Evolutionary conservation across 306 rosid genomes (phyloP), one percentile per base, ranked within the genome.

Genomic region (Cucumis sativus): DNA sequence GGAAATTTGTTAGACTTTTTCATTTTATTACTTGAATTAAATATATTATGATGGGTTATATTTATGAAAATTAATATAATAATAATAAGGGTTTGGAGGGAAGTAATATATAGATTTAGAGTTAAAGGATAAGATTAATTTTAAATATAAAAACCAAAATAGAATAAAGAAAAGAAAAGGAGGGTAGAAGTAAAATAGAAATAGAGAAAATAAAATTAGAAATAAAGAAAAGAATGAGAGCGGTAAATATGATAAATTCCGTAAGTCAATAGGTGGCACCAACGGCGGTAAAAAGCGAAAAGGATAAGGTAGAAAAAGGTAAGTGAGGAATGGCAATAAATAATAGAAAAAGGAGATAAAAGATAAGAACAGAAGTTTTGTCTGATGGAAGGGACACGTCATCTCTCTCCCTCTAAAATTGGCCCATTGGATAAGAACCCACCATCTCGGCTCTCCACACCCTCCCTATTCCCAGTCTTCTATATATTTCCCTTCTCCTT

Each of bases 371-470:
- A 39, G 13, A 16, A 4, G 2, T n/a, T n/a, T n/a, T 23, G 11
- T 45, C 45, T 56, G 39, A 12, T 60, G 17, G 63, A 21, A 20
- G 9, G 7, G 33, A 76, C 37, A 16, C 39, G 25, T 87, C 96
- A 89, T 88, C 62, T 33, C 33, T 87, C 95, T 85, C 62, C 81
- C 72, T 6, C 54, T 58, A 63, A 17, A 41, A 74, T 77, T 76
- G 80, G 43, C 76, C 83, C 47, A 35, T 12, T 75, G 89, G 95
- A 93, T 91, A 88, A 89, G 93, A 72, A 83, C 86, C 68, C 13
- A 12, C 7, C 7, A 28, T 62, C 47, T 40, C 80, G 49, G 56
- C 64, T 25, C 56, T 30, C 79, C 25, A 21, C 81, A 28, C 60
- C 62, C 39, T 70, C 20, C 45, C 4, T 23, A 13, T 16, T 40